Evolutionary conservation across 139 green algal species (phyloP).

Genomic region (Chlamydomonas schloesseri): DNA sequence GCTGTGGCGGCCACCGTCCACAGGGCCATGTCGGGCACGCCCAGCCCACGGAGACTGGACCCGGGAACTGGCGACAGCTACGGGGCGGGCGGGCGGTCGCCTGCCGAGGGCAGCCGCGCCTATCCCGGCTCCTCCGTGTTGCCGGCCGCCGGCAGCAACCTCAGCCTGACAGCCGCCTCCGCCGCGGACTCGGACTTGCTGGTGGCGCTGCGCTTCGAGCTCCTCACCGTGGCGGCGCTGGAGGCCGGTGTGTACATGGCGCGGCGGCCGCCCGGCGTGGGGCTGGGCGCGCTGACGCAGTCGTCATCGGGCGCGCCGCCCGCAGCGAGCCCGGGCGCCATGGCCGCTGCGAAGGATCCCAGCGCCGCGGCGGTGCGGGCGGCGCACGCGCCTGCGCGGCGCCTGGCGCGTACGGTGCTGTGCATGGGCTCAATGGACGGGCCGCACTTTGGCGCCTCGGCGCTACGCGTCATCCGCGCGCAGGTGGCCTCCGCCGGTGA

Average conservation of each 20-base stretch:
- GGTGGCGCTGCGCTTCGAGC: slow-evolving; percentile 64
- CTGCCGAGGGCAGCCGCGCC: not conserved
- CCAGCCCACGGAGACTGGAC: too few species aligned
- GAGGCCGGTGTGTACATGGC: slow-evolving; percentile 80
- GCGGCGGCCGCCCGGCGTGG: not conserved
- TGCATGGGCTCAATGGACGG: slow-evolving; percentile 66
- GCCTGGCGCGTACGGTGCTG: slow-evolving; percentile 82
- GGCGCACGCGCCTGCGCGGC: slow-evolving; percentile 77
- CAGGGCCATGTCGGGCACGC: not conserved
- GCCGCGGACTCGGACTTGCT: not conserved
- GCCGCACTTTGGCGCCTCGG: slow-evolving; percentile 68
- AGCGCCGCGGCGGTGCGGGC: not conserved
- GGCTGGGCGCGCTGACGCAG: not conserved
- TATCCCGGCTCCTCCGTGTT: not conserved
- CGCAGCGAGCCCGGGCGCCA: not conserved
- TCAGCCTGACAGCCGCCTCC: not conserved
- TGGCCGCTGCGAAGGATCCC: too few species aligned
- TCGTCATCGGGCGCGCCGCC: too few species aligned
- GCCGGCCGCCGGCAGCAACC: not conserved
- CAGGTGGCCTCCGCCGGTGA: slow-evolving; percentile 36
- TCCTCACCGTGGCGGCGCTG: slow-evolving; percentile 69
- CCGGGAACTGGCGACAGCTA: not conserved
- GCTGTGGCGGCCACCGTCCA: not conserved
- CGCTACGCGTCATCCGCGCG: slow-evolving; percentile 62
- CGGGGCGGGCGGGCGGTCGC: too few species aligned